phyloP scores from a whole-genome alignment of 2,329 filamentous ascomycete genomes.

The Elsinoe necatrix region DNA sequence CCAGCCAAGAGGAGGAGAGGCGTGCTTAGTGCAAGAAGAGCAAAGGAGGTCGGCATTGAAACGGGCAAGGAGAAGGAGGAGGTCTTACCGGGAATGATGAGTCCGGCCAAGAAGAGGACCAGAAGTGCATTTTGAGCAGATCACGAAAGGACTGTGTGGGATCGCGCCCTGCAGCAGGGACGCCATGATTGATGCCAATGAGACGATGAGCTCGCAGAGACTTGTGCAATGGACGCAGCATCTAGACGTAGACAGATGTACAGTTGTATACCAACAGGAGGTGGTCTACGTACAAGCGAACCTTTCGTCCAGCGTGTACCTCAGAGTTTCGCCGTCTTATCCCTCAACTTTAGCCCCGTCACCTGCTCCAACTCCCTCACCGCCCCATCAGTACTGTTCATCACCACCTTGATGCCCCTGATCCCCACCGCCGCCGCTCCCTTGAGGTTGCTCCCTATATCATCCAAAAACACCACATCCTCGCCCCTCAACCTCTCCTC shows the following conservation, averaged over 20 bases:
- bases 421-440: constrained; percentile 66
- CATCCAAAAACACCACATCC: constrained; percentile 82
- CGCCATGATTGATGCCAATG: not conserved
- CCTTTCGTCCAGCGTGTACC: not conserved
- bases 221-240: not conserved
- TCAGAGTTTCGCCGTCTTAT: constrained; percentile 22
- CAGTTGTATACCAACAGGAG: not conserved
- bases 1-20: constrained; percentile 18
- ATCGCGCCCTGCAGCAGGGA: not conserved
- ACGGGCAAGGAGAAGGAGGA: constrained; percentile 10
- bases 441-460: constrained; percentile 90
- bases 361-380: constrained; percentile 70
- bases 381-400: constrained; percentile 71
- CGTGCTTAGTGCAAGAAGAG: constrained; percentile 8
- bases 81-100: constrained; percentile 19
- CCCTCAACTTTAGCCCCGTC: constrained; percentile 57
- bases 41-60: not conserved
- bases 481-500: constrained; percentile 48
- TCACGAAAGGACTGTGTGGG: not conserved
- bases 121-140: constrained; percentile 16
- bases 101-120: constrained; percentile 30
- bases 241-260: not conserved
- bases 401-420: constrained; percentile 71
- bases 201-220: not conserved
- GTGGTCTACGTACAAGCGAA: not conserved